phyloP scores from a whole-genome alignment of 805 yeast genomes.

The Spathaspora passalidarum region DNA sequence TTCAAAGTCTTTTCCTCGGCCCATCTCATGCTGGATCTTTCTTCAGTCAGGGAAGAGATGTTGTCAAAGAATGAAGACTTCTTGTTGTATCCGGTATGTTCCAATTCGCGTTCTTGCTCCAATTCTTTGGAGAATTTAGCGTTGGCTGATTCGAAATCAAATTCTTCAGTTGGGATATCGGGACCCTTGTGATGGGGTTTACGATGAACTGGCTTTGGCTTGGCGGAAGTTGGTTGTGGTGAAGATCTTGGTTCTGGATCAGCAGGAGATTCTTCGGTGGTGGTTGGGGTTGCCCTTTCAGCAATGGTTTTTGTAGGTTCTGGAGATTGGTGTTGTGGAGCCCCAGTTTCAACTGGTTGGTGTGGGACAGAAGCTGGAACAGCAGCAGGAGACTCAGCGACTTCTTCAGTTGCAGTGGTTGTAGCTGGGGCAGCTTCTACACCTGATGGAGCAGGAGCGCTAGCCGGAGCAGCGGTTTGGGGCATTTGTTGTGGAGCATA shows the following conservation, averaged over 20 bases:
- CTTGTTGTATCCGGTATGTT: conserved; percentile 56
- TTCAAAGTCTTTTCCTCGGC: conserved; percentile 70
- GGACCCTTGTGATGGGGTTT: conserved; percentile 12
- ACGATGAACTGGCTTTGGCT: not conserved
- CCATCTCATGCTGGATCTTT: conserved; percentile 56
- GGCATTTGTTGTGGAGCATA: conserved; percentile 14
- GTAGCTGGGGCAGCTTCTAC: conserved; percentile 8
- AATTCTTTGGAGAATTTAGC: conserved; percentile 64
- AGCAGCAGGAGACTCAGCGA: conserved; percentile 3
- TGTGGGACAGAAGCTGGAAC: conserved; percentile 6
- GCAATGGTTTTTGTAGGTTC: conserved; percentile 8
- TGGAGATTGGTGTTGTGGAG: conserved; percentile 4
- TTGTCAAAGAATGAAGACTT: conserved; percentile 86
- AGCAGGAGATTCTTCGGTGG: conserved; percentile 11
- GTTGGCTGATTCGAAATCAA: conserved; percentile 72
- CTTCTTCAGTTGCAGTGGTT: conserved; percentile 6
- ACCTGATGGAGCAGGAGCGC: conserved; percentile 1
- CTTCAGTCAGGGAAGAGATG: conserved; percentile 65
- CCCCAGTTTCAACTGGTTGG: conserved; percentile 3
- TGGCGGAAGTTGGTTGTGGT: conserved; percentile 6
- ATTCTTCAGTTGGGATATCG: conserved; percentile 54
- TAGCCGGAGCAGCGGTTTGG: conserved; percentile 8
- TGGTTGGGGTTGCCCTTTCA: conserved; percentile 5
- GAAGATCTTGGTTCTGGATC: conserved; percentile 15
- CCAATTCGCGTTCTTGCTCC: conserved; percentile 30